These are phyloP conservation scores for Geotrichum bryndzae DNA, from an alignment of 1,139 yeast genomes.

Conservation along the genomic window DNA sequence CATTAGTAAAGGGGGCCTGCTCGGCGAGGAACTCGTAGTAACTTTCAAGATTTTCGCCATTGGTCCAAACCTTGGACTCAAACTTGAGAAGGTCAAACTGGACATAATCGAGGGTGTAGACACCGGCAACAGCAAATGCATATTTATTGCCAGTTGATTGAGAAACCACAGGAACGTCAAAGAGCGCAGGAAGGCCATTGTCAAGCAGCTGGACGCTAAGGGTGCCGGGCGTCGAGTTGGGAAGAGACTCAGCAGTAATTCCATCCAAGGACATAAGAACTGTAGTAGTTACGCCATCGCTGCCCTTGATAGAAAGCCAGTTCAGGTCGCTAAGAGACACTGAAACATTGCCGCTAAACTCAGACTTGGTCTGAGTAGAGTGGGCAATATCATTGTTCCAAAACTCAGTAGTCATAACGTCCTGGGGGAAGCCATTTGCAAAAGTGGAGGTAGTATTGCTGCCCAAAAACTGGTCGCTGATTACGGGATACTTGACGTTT, in stretches of 20 bases:
- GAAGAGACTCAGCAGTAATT: conserved; percentile 11
- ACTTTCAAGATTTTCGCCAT: conserved; percentile 7
- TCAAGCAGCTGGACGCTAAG: conserved; percentile 11
- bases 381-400: conserved; percentile 9
- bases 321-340: conserved; percentile 14
- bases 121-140: conserved; percentile 16
- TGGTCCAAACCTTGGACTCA: conserved; percentile 5
- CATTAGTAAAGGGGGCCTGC: conserved; percentile 5
- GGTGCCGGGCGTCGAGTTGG: conserved; percentile 16
- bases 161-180: conserved; percentile 12
- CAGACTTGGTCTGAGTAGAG: conserved; percentile 3
- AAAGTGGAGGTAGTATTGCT: neutral
- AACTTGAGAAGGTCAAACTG: conserved; percentile 12
- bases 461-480: conserved; percentile 12
- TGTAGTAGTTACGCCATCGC: conserved; percentile 12
- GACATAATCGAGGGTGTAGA: conserved; percentile 14
- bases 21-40: conserved; percentile 12
- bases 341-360: conserved; percentile 16
- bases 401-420: conserved; percentile 2
- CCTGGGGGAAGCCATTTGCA: neutral
- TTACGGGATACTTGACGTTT: conserved; percentile 10
- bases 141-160: conserved; percentile 1
- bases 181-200: conserved; percentile 13
- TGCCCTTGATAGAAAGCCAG: conserved; percentile 12
- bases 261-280: conserved; percentile 15